phyloP scores from a whole-genome alignment of 2,329 filamentous ascomycete genomes.

The Metarhizium humberi region DNA sequence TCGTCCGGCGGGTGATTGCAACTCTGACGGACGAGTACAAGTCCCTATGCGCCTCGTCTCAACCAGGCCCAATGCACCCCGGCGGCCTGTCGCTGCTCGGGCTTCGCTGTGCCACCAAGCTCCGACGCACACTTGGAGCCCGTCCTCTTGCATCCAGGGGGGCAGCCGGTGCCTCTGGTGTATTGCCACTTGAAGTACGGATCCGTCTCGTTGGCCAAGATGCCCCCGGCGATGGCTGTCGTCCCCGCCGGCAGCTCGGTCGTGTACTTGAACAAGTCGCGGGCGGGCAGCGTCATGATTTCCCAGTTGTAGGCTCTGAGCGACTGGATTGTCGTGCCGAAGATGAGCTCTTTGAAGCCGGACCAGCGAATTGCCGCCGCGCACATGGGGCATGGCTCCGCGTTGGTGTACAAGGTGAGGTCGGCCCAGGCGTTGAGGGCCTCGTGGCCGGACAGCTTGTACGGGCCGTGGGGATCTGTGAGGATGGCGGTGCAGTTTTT shows the following conservation, averaged over 20 bases:
- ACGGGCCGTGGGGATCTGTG: constrained; percentile 33
- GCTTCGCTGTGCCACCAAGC: not conserved
- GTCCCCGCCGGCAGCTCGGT: constrained; percentile 29
- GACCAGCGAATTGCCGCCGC: constrained; percentile 47
- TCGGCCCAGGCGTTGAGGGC: constrained; percentile 34
- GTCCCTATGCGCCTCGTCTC: not conserved
- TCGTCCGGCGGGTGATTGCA: not conserved
- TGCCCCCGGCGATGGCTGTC: constrained; percentile 28
- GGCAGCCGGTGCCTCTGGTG: constrained; percentile 15
- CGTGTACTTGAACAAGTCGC: constrained; percentile 32
- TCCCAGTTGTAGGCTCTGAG: constrained; percentile 38
- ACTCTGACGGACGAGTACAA: too few species aligned
- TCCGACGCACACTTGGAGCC: not conserved
- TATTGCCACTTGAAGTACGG: constrained; percentile 46
- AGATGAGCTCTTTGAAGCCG: constrained; percentile 45
- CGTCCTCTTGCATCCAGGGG: constrained; percentile 1
- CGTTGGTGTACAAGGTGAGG: constrained; percentile 47
- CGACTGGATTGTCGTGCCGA: constrained; percentile 38
- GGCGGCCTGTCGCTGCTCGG: not conserved
- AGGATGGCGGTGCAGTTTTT: constrained; percentile 41
- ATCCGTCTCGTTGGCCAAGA: constrained; percentile 45
- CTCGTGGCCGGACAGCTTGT: constrained; percentile 29
- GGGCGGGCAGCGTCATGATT: constrained; percentile 37
- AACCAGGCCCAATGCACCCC: not conserved
- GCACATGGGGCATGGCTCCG: constrained; percentile 49